Conservation (phyloP, 1,139 yeast species). For the Suhomyces bolitotheri region DNA sequence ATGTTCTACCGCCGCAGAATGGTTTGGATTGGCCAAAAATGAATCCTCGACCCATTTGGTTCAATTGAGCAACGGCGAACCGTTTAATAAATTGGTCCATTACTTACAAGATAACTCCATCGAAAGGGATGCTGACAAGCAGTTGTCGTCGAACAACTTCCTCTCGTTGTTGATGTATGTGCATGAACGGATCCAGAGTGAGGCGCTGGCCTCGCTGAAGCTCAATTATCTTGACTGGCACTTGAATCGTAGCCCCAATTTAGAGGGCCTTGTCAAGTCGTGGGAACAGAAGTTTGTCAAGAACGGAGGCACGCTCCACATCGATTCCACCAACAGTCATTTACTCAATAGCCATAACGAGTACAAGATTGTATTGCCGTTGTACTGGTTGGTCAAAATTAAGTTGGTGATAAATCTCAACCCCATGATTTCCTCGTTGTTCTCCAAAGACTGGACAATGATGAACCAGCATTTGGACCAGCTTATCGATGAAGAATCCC, state of each 20-base stretch:
- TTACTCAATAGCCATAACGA: slow-evolving; percentile 54
- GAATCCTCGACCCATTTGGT: slow-evolving; percentile 38
- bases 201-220: slow-evolving; percentile 33
- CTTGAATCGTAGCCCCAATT: slow-evolving; percentile 55
- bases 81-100: slow-evolving; percentile 49
- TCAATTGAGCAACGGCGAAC: slow-evolving; percentile 58
- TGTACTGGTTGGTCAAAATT: slow-evolving; percentile 62
- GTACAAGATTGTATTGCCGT: slow-evolving; percentile 62
- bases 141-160: slow-evolving; percentile 53
- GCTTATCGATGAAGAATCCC: slow-evolving; percentile 43
- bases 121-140: neutral
- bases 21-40: slow-evolving; percentile 45
- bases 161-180: slow-evolving; percentile 68
- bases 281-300: slow-evolving; percentile 66
- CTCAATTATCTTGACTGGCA: slow-evolving; percentile 53
- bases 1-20: slow-evolving; percentile 54
- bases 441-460: slow-evolving; percentile 63
- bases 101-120: slow-evolving; percentile 34
- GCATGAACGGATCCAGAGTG: slow-evolving; percentile 66
- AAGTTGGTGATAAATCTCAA: slow-evolving; percentile 60
- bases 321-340: slow-evolving; percentile 53
- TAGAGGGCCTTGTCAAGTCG: slow-evolving; percentile 53
- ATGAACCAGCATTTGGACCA: slow-evolving; percentile 55
- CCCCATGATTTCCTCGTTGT: slow-evolving; percentile 55
- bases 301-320: slow-evolving; percentile 60